Base-by-base conservation (phyloP, 2,329 filamentous ascomycete species). In the Fonsecaea nubica region DNA sequence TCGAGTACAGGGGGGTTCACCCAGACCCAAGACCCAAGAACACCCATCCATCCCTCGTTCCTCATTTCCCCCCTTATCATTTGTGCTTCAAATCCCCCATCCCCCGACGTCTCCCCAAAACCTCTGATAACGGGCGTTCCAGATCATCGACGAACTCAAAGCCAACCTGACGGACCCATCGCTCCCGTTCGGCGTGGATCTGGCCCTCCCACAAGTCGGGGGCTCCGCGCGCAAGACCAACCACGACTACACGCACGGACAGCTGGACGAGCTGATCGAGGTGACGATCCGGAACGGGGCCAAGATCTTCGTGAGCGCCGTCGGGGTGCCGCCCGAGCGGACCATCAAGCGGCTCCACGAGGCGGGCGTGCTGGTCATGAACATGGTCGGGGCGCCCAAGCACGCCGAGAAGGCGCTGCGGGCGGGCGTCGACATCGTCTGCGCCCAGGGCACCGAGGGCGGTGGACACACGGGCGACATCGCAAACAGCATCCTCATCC, bases 311-410 rank as follows among this genome's bases (percentile, higher is more conserved):
- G 92, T 97, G 50, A 89, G 85, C 60, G 94, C 94, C 1, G 93
- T 97, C 0, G 94, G 94, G 8, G 90, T 97, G 25, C 94, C 94
- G 15, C 92, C 93, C 0, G 81, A 82, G 54, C 78, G 82, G 64
- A 87, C 93, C 4, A 90, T 97, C 64, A 88, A 92, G 72, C 82
- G 88, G 54, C 83, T 98, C 53, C 94, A 98, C 75, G 84, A 85
- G 8, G 90, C 90, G 0, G 91, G 91, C 0, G 91, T 98, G 48
- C 76, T 96, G 66, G 85, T 97, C 40, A 97, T 97, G 93, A 97
- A 97, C 78, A 97, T 97, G 93, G 93, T 97, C 21, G 94, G 94
- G 0, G 91, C 93, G 74, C 93, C 94, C 1, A 92, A 90, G 77
- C 94, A 98, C 77, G 93, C 93, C 0, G 86, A 90, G 77, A 97